Conservation (phyloP, 768 basidiomycete species). For the Cystobasidium ongulense region DNA sequence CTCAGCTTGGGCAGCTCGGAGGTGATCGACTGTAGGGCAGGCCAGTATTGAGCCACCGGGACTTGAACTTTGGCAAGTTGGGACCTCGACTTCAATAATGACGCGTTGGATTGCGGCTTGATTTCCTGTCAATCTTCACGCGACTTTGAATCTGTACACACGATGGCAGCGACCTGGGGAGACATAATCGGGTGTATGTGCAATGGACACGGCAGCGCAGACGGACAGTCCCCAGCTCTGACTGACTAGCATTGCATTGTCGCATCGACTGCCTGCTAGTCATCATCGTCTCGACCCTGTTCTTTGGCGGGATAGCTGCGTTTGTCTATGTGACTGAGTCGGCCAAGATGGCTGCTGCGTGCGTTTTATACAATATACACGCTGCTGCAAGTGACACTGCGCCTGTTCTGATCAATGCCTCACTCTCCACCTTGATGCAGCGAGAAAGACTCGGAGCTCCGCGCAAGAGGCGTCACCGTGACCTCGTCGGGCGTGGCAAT, state of each 20-base stretch:
- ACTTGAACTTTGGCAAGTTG: neutral
- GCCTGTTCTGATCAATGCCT: neutral
- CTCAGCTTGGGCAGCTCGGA: neutral
- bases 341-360: conserved; percentile 25
- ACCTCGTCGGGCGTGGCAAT: conserved; percentile 24
- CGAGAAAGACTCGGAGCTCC: conserved; percentile 15
- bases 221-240: too few relatives aligned
- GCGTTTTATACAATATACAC: neutral
- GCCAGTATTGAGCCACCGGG: neutral
- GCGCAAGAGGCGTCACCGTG: conserved; percentile 16
- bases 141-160: neutral
- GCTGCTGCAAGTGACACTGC: neutral
- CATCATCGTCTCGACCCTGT: conserved; percentile 25
- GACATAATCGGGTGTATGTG: conserved; percentile 13
- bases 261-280: conserved; percentile 1
- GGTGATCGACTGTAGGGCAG: neutral
- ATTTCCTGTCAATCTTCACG: neutral
- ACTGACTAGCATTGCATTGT: neutral
- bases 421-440: neutral
- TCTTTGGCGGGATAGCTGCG: conserved; percentile 23
- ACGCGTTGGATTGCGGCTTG: too few relatives aligned
- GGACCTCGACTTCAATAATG: neutral
- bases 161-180: conserved; percentile 15
- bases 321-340: conserved; percentile 28
- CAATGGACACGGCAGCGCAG: neutral